Evolutionary conservation across 148 eudicot species (phyloP).

Genomic region (Heliosperma pusillum): DNA sequence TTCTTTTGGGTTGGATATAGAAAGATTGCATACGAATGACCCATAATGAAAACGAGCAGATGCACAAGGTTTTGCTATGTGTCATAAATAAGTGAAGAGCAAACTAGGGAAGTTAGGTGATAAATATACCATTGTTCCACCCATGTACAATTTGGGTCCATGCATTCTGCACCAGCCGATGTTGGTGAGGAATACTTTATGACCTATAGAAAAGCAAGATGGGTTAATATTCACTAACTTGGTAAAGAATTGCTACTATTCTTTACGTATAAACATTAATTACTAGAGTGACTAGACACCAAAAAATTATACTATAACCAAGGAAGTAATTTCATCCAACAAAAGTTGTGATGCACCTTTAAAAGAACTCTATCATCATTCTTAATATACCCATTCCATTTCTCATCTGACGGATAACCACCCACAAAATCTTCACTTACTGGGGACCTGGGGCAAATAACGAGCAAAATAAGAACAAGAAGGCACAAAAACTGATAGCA

Average conservation of each 20-base stretch:
- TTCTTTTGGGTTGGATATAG: neutral
- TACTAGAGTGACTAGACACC: neutral
- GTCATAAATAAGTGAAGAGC: too few species aligned
- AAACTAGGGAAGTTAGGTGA: neutral
- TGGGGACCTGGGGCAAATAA: conserved; percentile 45
- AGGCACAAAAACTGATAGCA: neutral
- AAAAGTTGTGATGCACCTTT: conserved; percentile 29
- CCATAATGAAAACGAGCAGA: neutral
- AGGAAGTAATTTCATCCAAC: neutral
- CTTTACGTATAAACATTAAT: neutral
- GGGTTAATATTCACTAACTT: neutral
- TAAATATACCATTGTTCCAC: conserved; percentile 84
- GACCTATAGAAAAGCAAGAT: conserved; percentile 46
- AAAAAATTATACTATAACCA: neutral
- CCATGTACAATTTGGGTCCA: conserved; percentile 90
- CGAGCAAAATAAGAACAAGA: conserved; percentile 7
- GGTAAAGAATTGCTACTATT: neutral
- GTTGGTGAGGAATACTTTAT: conserved; percentile 76
- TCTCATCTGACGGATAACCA: conserved; percentile 50
- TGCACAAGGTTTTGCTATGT: neutral
- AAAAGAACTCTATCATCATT: conserved; percentile 48
- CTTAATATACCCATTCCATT: conserved; percentile 50
- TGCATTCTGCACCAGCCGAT: conserved; percentile 98
- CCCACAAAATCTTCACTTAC: conserved; percentile 42
- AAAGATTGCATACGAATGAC: neutral